Percentiles rank a stretch among this genome's conserved stretches.
Conservation (phyloP, 768 basidiomycete species). For the Chlorophyllum brunneum region DNA sequence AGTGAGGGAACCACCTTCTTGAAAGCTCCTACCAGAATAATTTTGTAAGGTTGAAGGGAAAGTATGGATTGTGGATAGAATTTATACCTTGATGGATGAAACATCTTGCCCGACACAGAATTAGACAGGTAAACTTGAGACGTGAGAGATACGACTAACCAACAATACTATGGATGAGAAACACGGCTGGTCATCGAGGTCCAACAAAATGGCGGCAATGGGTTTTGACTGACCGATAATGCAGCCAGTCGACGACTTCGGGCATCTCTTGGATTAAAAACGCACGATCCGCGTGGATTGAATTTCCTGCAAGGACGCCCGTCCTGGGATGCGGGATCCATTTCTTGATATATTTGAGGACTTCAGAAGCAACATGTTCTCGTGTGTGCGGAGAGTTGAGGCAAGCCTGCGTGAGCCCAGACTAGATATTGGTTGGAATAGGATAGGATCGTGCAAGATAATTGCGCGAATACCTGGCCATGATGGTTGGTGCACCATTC, state of each 20-base stretch:
- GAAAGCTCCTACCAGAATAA: constrained; percentile 53
- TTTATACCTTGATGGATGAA: constrained; percentile 72
- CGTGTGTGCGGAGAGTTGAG: constrained; percentile 63
- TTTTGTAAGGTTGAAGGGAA: no score
- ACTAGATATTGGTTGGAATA: constrained; percentile 35
- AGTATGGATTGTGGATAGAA: not conserved
- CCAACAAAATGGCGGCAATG: not conserved
- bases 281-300: constrained; percentile 75
- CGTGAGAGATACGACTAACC: constrained; percentile 43
- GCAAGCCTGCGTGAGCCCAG: constrained; percentile 81
- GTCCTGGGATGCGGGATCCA: constrained; percentile 69
- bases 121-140: constrained; percentile 2
- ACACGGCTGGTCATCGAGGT: not conserved
- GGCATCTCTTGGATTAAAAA: constrained; percentile 83
- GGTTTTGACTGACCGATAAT: constrained; percentile 58
- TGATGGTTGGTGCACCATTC: constrained; percentile 87
- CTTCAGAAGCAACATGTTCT: constrained; percentile 53
- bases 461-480: constrained; percentile 45
- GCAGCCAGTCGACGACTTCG: constrained; percentile 70
- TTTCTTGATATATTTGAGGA: constrained; percentile 76
- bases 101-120: constrained; percentile 54
- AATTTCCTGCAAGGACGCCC: constrained; percentile 82
- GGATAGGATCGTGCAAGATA: not conserved
- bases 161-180: constrained; percentile 48
- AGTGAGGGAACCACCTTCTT: constrained; percentile 62